These are phyloP conservation scores for Prunus campanulata DNA, from an alignment of 306 rosid genomes.

Conservation along the genomic window DNA sequence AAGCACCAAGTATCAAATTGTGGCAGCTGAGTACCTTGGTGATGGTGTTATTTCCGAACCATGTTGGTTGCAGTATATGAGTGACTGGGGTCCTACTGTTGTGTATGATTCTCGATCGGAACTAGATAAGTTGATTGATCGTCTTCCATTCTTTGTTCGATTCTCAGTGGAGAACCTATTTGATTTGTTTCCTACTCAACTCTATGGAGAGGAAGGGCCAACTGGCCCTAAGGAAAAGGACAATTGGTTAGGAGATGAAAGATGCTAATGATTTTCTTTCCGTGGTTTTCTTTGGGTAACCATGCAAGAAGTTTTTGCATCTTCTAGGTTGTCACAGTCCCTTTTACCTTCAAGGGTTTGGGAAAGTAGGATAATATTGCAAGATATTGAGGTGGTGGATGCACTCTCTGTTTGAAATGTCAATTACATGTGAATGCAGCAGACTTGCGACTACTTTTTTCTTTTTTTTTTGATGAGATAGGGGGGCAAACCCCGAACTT, in stretches of 20 bases:
- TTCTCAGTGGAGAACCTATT: slow-evolving; percentile 78
- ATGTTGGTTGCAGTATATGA: slow-evolving; percentile 93
- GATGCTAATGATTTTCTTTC: slow-evolving; percentile 10
- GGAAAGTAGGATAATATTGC: too few species aligned
- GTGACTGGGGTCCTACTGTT: slow-evolving; percentile 93
- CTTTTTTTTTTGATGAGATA: too few species aligned
- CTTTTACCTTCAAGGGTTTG: too few species aligned
- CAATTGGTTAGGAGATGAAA: slow-evolving; percentile 89
- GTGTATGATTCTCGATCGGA: slow-evolving; percentile 64
- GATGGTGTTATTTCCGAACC: slow-evolving; percentile 66
- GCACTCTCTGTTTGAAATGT: too few species aligned
- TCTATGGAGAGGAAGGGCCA: slow-evolving; percentile 94
- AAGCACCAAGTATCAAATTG: slow-evolving; percentile 56
- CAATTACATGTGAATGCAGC: too few species aligned
- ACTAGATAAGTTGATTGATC: slow-evolving; percentile 63
- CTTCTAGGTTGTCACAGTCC: too few species aligned
- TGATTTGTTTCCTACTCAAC: slow-evolving; percentile 80
- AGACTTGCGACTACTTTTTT: too few species aligned
- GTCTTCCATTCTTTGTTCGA: slow-evolving; percentile 72
- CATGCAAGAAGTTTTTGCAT: too few species aligned
- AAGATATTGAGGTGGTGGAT: too few species aligned
- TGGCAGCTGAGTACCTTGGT: slow-evolving; percentile 89
- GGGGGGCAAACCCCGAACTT: too few species aligned
- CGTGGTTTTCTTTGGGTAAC: background rate
- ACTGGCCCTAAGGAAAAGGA: slow-evolving; percentile 95